Evolutionary conservation across 345 rosid genomes (phyloP), one percentile per base, ranked within the genome.

Genomic region (Excoecaria agallocha): DNA sequence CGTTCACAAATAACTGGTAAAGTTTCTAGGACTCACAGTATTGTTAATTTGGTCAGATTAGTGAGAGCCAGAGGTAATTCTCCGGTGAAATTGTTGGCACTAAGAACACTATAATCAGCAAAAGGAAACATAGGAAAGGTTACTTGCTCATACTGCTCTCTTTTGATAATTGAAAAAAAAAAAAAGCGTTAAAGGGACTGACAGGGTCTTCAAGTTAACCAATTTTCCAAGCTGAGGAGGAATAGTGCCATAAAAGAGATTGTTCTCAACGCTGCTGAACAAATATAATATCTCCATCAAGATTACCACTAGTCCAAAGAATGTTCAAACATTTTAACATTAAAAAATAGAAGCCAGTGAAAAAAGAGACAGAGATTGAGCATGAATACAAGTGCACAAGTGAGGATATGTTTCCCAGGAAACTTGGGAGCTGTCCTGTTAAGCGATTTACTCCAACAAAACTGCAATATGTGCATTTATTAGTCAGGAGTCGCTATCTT

Each of bases 341-440:
- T 25, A 9, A 19, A 35, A 30, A 15, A 16, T 30, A 30, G 30
- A 30, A 30, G 30, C 1, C 2, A 30, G 30, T 30, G 2, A 30
- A 30, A 30, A 30, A 37, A 25, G 62, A 54, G 59, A 61, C 17
- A 30, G 38, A 59, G 63, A 57, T 20, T 22, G 38, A 59, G 12
- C 38, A 59, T 35, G 66, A 59, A 17, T 75, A 75, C 78, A 68
- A 41, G 68, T 59, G 68, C 35, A 16, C 50, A 38, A 75, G 78
- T 24, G 71, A 56, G 62, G 78, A 69, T 50, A 85, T 82, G 38
- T 80, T 76, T 43, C 80, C 85, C 68, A 87, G 76, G 43, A 62
- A 72, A 56, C 56, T 73, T 49, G 90, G 88, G 65, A 87, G 80
- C 39, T 74, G 48, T 49, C 90, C 88, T 35, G 88, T 76, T 75